Base-by-base conservation (phyloP, 1,284 basidiomycete species). In the Trichosporon inkin region DNA sequence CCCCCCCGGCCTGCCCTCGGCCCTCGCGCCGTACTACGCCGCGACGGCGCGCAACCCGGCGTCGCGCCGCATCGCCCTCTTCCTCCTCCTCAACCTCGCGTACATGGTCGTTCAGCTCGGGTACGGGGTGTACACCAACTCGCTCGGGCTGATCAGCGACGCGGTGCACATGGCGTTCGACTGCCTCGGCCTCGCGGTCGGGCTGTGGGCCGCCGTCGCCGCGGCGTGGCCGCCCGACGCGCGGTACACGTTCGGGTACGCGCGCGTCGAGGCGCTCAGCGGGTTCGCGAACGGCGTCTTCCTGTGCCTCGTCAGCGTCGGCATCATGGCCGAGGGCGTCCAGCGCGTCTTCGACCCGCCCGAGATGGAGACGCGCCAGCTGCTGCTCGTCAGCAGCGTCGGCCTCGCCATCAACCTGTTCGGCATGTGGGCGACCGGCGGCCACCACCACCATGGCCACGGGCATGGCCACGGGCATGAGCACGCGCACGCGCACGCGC, bases 161-260 rank as follows among this genome's bases (percentile, higher is more conserved):
- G 92, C 96, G 13, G 99, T 99, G 55, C 96, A 99, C 75, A 99
- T 99, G 96, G 91, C 94, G 22, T 99, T 99, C 71, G 96, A 99
- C 79, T 99, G 96, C 72, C 88, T 97, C 81, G 95, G 95, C 1
- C 92, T 99, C 59, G 95, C 86, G 0, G 92, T 99, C 67, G 96
- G 96, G 1, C 82, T 99, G 1, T 88, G 97, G 64, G 96, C 96
- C 2, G 94, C 91, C 24, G 91, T 99, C 11, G 98, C 98, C 88
- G 92, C 94, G 1, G 93, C 89, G 5, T 99, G 96, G 96, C 87
- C 90, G 47, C 90, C 92, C 1, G 94, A 99, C 78, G 87, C 89
- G 66, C 83, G 86, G 20, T 99, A 95, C 78, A 98, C 96, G 10
- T 99, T 96, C 74, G 96, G 95, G 19, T 99, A 96, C 77, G 88